Conservation (phyloP, 441 rosid genomes). For the Mallotus japonicus region DNA sequence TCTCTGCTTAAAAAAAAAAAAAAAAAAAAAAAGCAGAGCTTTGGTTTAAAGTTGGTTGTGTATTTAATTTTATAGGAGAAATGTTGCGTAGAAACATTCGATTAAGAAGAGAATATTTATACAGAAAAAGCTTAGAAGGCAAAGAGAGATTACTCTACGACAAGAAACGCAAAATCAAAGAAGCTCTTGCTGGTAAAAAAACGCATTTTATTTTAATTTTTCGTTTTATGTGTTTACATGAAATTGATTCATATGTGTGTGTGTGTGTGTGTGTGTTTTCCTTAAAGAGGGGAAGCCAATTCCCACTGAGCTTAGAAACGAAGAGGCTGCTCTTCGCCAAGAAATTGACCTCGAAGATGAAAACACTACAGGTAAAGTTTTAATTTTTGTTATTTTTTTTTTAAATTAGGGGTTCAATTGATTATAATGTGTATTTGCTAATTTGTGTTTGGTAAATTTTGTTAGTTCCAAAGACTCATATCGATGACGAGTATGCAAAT, state of each 20-base stretch:
- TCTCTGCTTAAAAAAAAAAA: not conserved
- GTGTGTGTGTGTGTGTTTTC: too few relatives aligned
- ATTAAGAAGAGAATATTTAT: constrained; percentile 71
- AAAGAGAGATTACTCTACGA: constrained; percentile 72
- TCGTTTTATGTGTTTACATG: too few relatives aligned
- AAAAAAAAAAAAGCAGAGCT: too few relatives aligned
- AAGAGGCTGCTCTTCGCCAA: constrained; percentile 70
- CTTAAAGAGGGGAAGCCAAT: constrained; percentile 69
- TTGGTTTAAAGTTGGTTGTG: too few relatives aligned
- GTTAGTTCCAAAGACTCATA: constrained; percentile 67
- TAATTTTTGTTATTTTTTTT: not conserved
- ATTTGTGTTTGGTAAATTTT: constrained; percentile 14
- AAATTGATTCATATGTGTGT: too few relatives aligned
- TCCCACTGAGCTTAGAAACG: constrained; percentile 88
- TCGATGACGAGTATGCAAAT: constrained; percentile 90
- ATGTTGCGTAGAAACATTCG: constrained; percentile 76
- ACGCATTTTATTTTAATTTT: too few relatives aligned
- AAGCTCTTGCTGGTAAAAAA: constrained; percentile 52
- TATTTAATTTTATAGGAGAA: not conserved
- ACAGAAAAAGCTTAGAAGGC: constrained; percentile 88
- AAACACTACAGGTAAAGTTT: constrained; percentile 46
- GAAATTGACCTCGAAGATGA: constrained; percentile 84
- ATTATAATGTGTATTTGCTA: not conserved
- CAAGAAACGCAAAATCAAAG: constrained; percentile 77
- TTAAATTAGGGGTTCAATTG: not conserved